Base-by-base conservation (phyloP, 371 early-diverging fungal genomes). In the Lichtheimia hyalospora region DNA sequence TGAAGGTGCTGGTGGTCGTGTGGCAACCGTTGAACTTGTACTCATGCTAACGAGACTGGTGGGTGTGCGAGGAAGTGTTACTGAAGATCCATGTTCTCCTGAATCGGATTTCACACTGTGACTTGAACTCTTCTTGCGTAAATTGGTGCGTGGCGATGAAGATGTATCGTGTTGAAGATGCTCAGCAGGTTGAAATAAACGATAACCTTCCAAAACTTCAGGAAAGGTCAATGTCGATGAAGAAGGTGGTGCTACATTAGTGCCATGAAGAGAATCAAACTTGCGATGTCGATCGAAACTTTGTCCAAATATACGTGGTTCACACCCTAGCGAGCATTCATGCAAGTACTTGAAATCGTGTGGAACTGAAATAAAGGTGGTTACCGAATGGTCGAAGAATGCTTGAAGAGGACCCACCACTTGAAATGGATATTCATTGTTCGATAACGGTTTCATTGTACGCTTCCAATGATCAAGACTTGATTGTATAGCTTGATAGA, bases 271-370 rank as follows among this genome's bases (percentile, higher is more conserved):
- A 3, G 61, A 57, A 24, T 61, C 50, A 46, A 52, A 55, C 24
- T 54, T 50, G 53, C 57, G 66, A 44, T 61, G 57, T 15, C 68
- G 52, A 40, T 75, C 76, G 34, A 72, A 77, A 16, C 72, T 69
- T 49, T 83, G 82, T 3, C 83, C 86, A 68, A 81, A 78, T 8
- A 84, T 68, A 34, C 74, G 73, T 2, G 84, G 84, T 28, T 86
- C 87, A 60, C 87, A 86, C 20, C 72, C 73, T 14, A 84, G 49
- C 0, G 87, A 86, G 5, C 81, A 83, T 61, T 84, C 85, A 57
- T 79, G 76, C 5, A 79, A 42, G 44, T 73, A 72, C 34, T 76
- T 76, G 59, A 65, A 69, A 46, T 76, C 73, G 40, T 76, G 73
- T 1, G 80, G 80, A 3, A 76, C 71, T n/a, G 80, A 72, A 14